Evolutionary conservation across 2,329 filamentous ascomycete genomes (phyloP).

Genomic region (Fusarium sp.): DNA sequence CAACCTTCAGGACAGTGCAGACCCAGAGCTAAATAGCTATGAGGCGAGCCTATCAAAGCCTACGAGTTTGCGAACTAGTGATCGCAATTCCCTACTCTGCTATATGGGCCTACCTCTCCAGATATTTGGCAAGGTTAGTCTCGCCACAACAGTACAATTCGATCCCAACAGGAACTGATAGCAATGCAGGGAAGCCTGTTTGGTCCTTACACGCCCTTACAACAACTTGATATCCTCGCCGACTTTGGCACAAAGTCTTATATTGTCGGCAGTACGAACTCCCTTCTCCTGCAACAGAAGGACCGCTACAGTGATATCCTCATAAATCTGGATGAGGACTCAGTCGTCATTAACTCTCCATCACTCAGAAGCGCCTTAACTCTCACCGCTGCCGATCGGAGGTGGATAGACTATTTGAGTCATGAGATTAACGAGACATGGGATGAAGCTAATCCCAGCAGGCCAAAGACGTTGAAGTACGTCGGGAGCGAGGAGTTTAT

Average conservation of each 20-base stretch:
- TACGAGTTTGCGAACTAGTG: slow-evolving; percentile 89
- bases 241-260: slow-evolving; percentile 97
- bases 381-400: slow-evolving; percentile 86
- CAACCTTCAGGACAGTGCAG: slow-evolving; percentile 93
- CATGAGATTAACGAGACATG: slow-evolving; percentile 96
- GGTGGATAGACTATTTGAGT: slow-evolving; percentile 97
- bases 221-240: slow-evolving; percentile 93
- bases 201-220: slow-evolving; percentile 94
- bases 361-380: slow-evolving; percentile 80
- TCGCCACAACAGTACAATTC: slow-evolving; percentile 1
- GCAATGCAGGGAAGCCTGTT: slow-evolving; percentile 83
- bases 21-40: slow-evolving; percentile 90
- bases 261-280: slow-evolving; percentile 97
- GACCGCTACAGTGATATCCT: slow-evolving; percentile 97
- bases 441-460: slow-evolving; percentile 89
- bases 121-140: slow-evolving; percentile 85
- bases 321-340: slow-evolving; percentile 93
- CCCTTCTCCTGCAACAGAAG: slow-evolving; percentile 90
- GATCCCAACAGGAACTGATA: slow-evolving; percentile 25
- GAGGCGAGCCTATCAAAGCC: slow-evolving; percentile 80
- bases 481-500: slow-evolving; percentile 98
- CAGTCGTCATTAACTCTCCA: slow-evolving; percentile 84
- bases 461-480: slow-evolving; percentile 95
- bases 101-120: slow-evolving; percentile 97
- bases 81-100: slow-evolving; percentile 86